Conservation (phyloP, 2,329 filamentous ascomycete species). For the Penicillium occitanis region DNA sequence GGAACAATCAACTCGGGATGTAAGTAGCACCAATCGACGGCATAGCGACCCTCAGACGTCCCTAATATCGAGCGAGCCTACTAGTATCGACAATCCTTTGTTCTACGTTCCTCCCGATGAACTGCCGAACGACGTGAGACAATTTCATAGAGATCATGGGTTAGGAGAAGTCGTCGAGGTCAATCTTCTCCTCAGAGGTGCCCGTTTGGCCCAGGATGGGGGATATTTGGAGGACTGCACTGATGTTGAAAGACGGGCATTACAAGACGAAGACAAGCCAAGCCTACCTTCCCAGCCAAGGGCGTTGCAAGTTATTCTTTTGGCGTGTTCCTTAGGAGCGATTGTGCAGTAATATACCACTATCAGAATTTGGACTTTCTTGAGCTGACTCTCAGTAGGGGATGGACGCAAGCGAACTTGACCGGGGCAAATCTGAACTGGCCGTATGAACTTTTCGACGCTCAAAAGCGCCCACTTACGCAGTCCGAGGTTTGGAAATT, state of each 20-base stretch:
- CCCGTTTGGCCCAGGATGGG: slow-evolving; percentile 19
- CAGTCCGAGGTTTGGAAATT: slow-evolving; percentile 28
- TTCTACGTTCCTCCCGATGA: slow-evolving; percentile 18
- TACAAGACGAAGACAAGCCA: slow-evolving; percentile 19
- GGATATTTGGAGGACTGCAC: slow-evolving; percentile 9
- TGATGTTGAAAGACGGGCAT: slow-evolving; percentile 16
- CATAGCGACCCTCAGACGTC: background rate
- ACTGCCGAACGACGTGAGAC: slow-evolving; percentile 19
- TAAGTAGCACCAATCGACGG: background rate
- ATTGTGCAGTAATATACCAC: slow-evolving; percentile 28
- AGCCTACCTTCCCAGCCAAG: slow-evolving; percentile 31
- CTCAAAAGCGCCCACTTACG: slow-evolving; percentile 11
- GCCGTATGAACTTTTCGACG: slow-evolving; percentile 29
- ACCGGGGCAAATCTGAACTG: slow-evolving; percentile 37
- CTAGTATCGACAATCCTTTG: slow-evolving; percentile 22
- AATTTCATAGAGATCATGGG: slow-evolving; percentile 16
- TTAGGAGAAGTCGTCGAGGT: slow-evolving; percentile 20
- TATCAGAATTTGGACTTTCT: background rate
- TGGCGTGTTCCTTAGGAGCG: slow-evolving; percentile 35
- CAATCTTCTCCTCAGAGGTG: slow-evolving; percentile 18
- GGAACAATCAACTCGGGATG: slow-evolving; percentile 21
- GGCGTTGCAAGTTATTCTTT: slow-evolving; percentile 32
- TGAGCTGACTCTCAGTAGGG: slow-evolving; percentile 18
- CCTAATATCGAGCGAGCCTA: background rate
- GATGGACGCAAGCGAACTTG: slow-evolving; percentile 35